Evolutionary conservation across 306 rosid genomes (phyloP).

Genomic region (Alnus glutinosa): DNA sequence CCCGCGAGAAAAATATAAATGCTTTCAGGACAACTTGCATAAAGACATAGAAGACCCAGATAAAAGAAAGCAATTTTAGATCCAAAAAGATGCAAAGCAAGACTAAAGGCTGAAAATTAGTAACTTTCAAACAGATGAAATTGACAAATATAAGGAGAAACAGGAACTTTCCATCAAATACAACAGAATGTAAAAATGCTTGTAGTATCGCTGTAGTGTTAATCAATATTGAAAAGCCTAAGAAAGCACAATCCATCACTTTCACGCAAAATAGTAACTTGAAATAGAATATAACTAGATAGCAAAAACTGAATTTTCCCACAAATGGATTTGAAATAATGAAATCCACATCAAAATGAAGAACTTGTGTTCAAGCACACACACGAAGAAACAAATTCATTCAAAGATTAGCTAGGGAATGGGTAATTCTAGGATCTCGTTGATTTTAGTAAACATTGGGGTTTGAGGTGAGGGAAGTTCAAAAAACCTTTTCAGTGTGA

Average conservation of each 20-base stretch:
- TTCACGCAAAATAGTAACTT: neutral
- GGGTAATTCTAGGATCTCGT: neutral
- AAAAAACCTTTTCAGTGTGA: constrained; percentile 79
- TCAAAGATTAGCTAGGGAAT: neutral
- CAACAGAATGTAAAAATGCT: no score
- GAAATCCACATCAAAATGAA: neutral
- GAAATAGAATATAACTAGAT: neutral
- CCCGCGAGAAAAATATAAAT: neutral
- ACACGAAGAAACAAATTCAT: neutral
- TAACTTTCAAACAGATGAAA: neutral
- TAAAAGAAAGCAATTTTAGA: neutral
- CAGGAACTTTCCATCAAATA: neutral
- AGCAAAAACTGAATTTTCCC: neutral
- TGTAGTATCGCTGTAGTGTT: neutral
- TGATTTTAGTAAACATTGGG: neutral
- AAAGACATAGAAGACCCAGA: neutral
- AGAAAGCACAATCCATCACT: neutral
- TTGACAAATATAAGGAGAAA: neutral
- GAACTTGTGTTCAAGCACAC: neutral
- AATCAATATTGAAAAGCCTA: neutral
- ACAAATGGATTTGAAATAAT: neutral
- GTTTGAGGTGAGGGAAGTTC: neutral
- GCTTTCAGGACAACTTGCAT: neutral
- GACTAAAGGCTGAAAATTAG: neutral
- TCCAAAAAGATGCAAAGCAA: neutral